Evolutionary conservation across 768 basidiomycete genomes (phyloP).

Genomic region (Auriculariales sp.): DNA sequence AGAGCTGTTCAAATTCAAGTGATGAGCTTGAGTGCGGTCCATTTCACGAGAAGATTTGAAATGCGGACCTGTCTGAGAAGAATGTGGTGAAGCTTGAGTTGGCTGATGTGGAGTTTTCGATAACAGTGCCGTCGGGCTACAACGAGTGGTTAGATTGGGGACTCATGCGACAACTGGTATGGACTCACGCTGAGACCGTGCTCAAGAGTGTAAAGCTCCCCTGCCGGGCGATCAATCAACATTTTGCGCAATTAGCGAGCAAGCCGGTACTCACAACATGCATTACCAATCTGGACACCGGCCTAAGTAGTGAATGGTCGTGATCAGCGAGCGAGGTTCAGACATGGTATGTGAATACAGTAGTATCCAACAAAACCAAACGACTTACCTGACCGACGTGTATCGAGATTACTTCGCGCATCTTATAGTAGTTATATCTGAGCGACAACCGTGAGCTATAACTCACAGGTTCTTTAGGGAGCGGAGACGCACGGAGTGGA

Average conservation of each 20-base stretch:
- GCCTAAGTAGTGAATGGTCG: too few relatives aligned
- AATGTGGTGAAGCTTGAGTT: slow-evolving; percentile 94
- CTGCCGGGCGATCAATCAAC: too few relatives aligned
- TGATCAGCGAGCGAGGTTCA: slow-evolving; percentile 38
- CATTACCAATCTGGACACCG: slow-evolving; percentile 70
- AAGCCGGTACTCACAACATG: too few relatives aligned
- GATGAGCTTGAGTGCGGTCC: too few relatives aligned
- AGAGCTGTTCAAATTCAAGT: too few relatives aligned
- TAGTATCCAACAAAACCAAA: slow-evolving; percentile 28
- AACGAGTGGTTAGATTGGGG: slow-evolving; percentile 9
- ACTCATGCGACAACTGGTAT: slow-evolving; percentile 3
- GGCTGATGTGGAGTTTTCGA: slow-evolving; percentile 51
- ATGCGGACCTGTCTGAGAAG: slow-evolving; percentile 82
- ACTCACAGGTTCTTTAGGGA: too few relatives aligned
- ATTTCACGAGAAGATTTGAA: too few relatives aligned
- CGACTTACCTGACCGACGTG: slow-evolving; percentile 45
- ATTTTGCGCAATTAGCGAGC: neutral
- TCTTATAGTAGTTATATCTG: too few relatives aligned
- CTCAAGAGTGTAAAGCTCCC: slow-evolving; percentile 98
- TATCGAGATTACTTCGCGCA: slow-evolving; percentile 92
- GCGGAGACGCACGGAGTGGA: too few relatives aligned
- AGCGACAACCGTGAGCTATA: too few relatives aligned
- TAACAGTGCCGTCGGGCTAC: slow-evolving; percentile 84
- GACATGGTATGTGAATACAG: neutral
- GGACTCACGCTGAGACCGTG: slow-evolving; percentile 84